phyloP scores from a whole-genome alignment of 768 basidiomycete genomes.

The Lactifluus echinatus region DNA sequence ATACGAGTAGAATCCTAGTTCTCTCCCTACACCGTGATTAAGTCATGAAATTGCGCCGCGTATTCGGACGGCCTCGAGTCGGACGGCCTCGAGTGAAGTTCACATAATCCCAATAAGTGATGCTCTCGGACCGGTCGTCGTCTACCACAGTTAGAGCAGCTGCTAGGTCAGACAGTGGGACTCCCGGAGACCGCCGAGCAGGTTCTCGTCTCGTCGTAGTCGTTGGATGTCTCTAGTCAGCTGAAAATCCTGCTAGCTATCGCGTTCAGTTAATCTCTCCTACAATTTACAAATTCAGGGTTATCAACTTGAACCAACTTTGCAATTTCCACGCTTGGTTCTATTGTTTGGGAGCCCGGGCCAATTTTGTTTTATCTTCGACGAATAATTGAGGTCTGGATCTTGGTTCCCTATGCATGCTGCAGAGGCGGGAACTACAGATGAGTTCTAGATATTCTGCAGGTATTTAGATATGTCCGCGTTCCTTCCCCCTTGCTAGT shows the following conservation, averaged over 20 bases:
- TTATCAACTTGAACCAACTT: not conserved
- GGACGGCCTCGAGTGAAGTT: not conserved
- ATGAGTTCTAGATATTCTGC: no score
- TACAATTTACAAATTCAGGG: not conserved
- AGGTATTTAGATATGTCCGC: no score
- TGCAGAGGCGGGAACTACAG: no score
- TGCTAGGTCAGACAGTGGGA: not conserved
- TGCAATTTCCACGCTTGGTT: not conserved
- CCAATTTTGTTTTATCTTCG: not conserved
- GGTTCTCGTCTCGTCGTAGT: not conserved
- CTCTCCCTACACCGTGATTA: slow-evolving; percentile 2
- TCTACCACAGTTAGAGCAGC: slow-evolving; percentile 9
- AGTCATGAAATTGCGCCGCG: slow-evolving; percentile 4
- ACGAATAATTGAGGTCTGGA: not conserved
- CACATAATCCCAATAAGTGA: slow-evolving; percentile 14
- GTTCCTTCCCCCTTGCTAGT: no score
- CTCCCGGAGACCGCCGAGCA: not conserved
- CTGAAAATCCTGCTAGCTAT: not conserved
- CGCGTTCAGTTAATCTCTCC: no score
- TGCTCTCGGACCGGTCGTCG: slow-evolving; percentile 8
- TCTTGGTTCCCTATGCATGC: slow-evolving; percentile 13
- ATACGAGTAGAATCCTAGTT: not conserved
- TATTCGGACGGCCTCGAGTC: not conserved
- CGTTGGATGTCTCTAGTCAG: not conserved
- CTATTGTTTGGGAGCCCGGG: slow-evolving; percentile 1